These are phyloP conservation scores for Tricholoma furcatifolium DNA, from an alignment of 768 basidiomycete species.

Conservation along the genomic window DNA sequence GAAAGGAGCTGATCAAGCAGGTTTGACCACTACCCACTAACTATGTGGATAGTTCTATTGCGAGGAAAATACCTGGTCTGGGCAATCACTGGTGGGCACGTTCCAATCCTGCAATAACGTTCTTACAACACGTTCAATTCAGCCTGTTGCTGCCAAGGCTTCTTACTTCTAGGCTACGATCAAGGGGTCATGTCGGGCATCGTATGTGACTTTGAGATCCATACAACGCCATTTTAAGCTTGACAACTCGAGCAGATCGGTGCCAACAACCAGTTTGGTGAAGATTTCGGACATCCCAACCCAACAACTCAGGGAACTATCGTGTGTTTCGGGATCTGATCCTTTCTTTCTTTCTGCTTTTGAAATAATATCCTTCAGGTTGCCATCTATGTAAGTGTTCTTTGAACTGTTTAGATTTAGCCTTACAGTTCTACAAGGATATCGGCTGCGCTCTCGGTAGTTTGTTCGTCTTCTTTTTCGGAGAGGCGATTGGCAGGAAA, in stretches of 20 bases:
- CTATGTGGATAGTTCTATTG: conserved; percentile 35
- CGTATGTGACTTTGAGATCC: conserved; percentile 16
- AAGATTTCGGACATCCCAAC: conserved; percentile 34
- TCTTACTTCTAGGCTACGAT: conserved; percentile 36
- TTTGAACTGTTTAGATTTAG: neutral
- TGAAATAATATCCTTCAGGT: conserved; percentile 3
- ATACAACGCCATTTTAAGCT: too few species aligned
- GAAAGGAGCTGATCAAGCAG: neutral
- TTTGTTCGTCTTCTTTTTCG: conserved; percentile 35
- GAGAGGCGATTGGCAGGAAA: conserved; percentile 36
- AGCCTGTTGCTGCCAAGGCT: conserved; percentile 42
- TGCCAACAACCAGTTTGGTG: conserved; percentile 39
- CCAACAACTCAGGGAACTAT: conserved; percentile 38
- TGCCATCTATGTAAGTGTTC: conserved; percentile 32
- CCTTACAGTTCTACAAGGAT: conserved; percentile 23
- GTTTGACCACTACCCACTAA: neutral
- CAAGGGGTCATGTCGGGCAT: conserved; percentile 44
- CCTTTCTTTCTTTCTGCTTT: neutral
- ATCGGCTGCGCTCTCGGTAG: conserved; percentile 39
- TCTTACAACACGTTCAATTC: neutral
- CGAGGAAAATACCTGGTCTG: conserved; percentile 36
- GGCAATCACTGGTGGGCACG: conserved; percentile 35
- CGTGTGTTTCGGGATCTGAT: conserved; percentile 20
- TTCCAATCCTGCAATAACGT: neutral
- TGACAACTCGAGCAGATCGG: conserved; percentile 27